Base-by-base conservation (phyloP, 2,329 filamentous ascomycete species). In the Dactylella cylindrospora region DNA sequence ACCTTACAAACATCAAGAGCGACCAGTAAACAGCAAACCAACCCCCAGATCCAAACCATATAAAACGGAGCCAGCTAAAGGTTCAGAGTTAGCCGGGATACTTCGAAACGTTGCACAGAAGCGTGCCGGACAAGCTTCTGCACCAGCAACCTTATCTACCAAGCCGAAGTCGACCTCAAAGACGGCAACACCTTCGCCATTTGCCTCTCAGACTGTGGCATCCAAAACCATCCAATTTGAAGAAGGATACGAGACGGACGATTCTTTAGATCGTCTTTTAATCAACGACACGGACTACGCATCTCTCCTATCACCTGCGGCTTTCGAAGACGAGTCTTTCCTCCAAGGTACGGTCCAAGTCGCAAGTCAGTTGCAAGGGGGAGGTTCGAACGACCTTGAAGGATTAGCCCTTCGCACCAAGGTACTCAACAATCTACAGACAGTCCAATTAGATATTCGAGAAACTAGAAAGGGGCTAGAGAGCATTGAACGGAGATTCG, bases 221-320 rank as follows among this genome's bases (percentile, higher is more conserved):
- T 44, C 55, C 6, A 44, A 44, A 33, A 43, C 41, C 17, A 49
- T 49, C 41, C 50, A 53, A 31, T 61, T 61, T 28, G 50, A 64
- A 28, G 59, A 64, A 13, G 59, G 45, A 19, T 64, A 64, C 20
- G 50, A 64, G 40, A 64, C 59, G 25, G 59, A 64, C 44, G 59
- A 64, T 41, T 64, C 59, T 2, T 50, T 64, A 9, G 59, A 64
- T 25, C 15, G 59, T 12, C 59, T 64, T 20, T 13, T 64, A 9
- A 29, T 39, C 9, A 44, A 64, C 26, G 59, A 64, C 38, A 64
- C 59, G 1, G 59, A 64, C 26, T 64, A 55, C 38, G 38, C 43
- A 13, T 55, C 59, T 38, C 28, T 64, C 3, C 43, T 64, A 9
- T 45, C 45, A 12, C 59, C 59, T 28, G 51, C 59, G 8, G 13